These are phyloP conservation scores for Tephrocybe sp. DNA, from an alignment of 768 basidiomycete species.

Conservation along the genomic window DNA sequence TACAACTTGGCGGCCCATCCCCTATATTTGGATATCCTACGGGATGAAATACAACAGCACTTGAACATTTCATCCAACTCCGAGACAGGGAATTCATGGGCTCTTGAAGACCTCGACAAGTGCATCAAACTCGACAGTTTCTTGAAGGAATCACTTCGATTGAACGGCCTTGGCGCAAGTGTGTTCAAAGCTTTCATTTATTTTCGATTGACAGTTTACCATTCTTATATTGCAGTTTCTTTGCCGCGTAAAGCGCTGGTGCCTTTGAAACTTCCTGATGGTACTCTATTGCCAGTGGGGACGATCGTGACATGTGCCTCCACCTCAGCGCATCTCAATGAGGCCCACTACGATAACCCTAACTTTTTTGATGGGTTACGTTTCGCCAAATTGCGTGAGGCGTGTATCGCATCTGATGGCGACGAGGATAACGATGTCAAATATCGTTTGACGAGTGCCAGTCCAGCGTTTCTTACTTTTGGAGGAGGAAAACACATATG, in stretches of 20 bases:
- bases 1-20: constrained; percentile 26
- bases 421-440: constrained; percentile 18
- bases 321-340: constrained; percentile 14
- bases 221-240: constrained; percentile 22
- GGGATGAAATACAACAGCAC: constrained; percentile 30
- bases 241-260: constrained; percentile 21
- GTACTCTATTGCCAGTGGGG: constrained; percentile 5
- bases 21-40: constrained; percentile 23
- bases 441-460: constrained; percentile 24
- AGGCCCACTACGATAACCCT: constrained; percentile 28
- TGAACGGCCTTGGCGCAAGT: constrained; percentile 26
- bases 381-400: constrained; percentile 23
- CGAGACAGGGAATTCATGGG: not conserved
- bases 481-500: constrained; percentile 33
- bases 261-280: constrained; percentile 11
- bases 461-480: constrained; percentile 28
- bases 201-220: constrained; percentile 13
- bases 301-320: constrained; percentile 8
- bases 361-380: constrained; percentile 40
- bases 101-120: constrained; percentile 7
- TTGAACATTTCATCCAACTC: constrained; percentile 4
- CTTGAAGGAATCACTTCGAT: constrained; percentile 29
- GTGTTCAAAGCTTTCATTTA: constrained; percentile 7
- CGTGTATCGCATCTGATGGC: constrained; percentile 10
- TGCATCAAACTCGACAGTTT: constrained; percentile 32